Base-by-base conservation (phyloP, 495 filamentous ascomycete genomes). In the Penicillium manginii region DNA sequence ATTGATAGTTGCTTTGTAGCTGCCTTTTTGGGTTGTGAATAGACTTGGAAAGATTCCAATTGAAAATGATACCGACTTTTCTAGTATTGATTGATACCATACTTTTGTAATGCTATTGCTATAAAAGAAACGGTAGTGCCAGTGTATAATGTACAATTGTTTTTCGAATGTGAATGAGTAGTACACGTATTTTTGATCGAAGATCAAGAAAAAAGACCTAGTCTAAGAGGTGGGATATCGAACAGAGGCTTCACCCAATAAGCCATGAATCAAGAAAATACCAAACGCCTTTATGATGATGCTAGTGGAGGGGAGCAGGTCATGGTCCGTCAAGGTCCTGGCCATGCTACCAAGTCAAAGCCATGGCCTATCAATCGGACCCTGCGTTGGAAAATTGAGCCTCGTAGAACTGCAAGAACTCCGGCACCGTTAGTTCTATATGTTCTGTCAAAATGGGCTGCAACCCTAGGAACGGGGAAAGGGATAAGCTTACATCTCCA, bases 331-430 rank as follows among this genome's bases (percentile, higher is more conserved):
- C 35, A 33, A 50, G 52, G 33, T 29, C 14, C 33, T 22, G 47
- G 40, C 7, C 40, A 43, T 43, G 40, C 40, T 43, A 9, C 40
- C 40, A 43, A 26, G 45, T 26, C 45, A 47, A 47, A 15, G 1
- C 10, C 11, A 23, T 15, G 15, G 15, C 19, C 10, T 23, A 33
- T 73, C 51, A 77, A 56, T 73, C 67, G 32, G 72, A 59, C 26
- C 75, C 73, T 5, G 73, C 70, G 55, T 70, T 75, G 17, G 74
- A 70, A 53, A 80, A 79, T 56, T 79, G 74, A 11, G 72, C 69
- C 29, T 68, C 67, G 51, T 81, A 78, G 58, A 73, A 78, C 74
- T 80, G 69, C 67, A 78, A 51, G 50, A 78, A 73, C 74, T 78
- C 74, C 68, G 63, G 48, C 12, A 66, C 39, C 64, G 68, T 76